These are phyloP conservation scores for Borovskyia barvae DNA, from an alignment of 208 protist species.

Conservation along the genomic window DNA sequence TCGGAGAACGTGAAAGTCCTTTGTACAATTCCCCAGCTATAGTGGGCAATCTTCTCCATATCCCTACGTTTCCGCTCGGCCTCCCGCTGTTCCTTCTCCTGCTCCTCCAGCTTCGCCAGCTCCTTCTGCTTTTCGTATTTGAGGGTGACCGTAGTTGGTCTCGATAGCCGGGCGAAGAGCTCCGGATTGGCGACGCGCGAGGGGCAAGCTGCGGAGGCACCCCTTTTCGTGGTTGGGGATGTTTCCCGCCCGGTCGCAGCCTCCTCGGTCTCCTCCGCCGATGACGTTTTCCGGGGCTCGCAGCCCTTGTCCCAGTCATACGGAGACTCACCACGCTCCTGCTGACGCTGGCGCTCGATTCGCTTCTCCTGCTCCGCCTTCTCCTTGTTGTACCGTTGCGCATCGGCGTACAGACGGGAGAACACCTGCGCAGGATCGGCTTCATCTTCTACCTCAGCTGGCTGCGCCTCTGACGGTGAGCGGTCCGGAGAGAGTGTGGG, in stretches of 20 bases:
- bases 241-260: background rate
- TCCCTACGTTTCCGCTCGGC: slow-evolving; percentile 21
- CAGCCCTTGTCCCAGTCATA: slow-evolving; percentile 8
- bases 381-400: slow-evolving; percentile 43
- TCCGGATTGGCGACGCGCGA: slow-evolving; percentile 23
- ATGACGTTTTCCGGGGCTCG: background rate
- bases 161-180: slow-evolving; percentile 58
- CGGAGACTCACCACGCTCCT: slow-evolving; percentile 19
- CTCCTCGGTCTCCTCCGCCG: background rate
- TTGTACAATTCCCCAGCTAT: slow-evolving; percentile 39
- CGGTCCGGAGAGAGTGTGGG: too few relatives aligned
- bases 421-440: slow-evolving; percentile 31
- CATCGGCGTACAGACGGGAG: slow-evolving; percentile 55
- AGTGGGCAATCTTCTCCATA: slow-evolving; percentile 28
- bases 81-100: slow-evolving; percentile 21
- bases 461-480: too few relatives aligned
- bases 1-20: slow-evolving; percentile 50
- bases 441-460: background rate
- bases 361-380: slow-evolving; percentile 28
- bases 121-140: slow-evolving; percentile 40
- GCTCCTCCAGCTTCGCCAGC: slow-evolving; percentile 21
- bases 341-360: slow-evolving; percentile 24
- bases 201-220: background rate
- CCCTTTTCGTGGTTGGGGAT: background rate
- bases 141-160: slow-evolving; percentile 26